These are phyloP conservation scores for Pichia sp. DNA, from an alignment of 1,139 yeast species.

Conservation along the genomic window DNA sequence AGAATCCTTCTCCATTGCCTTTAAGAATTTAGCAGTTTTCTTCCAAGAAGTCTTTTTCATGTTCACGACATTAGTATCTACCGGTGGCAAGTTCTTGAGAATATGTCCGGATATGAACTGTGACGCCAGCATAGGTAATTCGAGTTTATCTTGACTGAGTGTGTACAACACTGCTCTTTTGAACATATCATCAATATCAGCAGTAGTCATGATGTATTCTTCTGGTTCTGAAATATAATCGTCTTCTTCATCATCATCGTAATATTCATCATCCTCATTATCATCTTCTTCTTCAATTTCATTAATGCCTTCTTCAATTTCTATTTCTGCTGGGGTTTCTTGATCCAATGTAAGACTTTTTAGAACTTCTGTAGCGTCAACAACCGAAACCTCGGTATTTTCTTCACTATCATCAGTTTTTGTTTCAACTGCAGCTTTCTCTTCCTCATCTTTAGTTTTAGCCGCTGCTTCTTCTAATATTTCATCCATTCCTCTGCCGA, in stretches of 20 bases:
- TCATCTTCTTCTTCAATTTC: conserved; percentile 1
- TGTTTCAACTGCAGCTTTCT: conserved; percentile 13
- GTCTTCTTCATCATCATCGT: conserved; percentile 18
- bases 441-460: conserved; percentile 7
- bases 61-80: conserved; percentile 40
- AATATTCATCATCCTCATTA: background rate
- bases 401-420: background rate
- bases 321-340: no score
- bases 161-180: conserved; percentile 67
- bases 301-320: background rate
- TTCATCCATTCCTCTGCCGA: conserved; percentile 34
- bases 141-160: conserved; percentile 55
- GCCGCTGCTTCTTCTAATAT: conserved; percentile 6
- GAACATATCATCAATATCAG: conserved; percentile 80
- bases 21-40: conserved; percentile 80
- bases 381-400: no score
- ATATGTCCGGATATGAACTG: conserved; percentile 70
- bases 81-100: conserved; percentile 66
- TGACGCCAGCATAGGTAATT: conserved; percentile 66
- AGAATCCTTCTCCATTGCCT: conserved; percentile 77
- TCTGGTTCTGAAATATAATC: conserved; percentile 21
- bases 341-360: no score
- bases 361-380: no score
- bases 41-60: conserved; percentile 89
- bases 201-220: conserved; percentile 45